phyloP scores from a whole-genome alignment of 345 rosid genomes.

The Cochlearia excelsa region DNA sequence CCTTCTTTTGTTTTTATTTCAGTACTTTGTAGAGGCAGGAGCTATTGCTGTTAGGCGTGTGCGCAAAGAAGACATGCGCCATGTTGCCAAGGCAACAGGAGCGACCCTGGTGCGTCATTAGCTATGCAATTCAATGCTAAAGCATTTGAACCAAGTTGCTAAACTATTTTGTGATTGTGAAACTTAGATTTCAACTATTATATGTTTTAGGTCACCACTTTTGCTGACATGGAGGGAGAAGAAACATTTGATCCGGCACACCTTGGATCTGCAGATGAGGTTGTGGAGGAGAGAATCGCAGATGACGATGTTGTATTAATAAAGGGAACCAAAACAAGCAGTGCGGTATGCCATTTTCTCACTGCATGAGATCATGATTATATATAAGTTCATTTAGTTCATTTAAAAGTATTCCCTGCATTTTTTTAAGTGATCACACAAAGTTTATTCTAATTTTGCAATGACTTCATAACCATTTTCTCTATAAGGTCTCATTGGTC shows the following conservation, averaged over 20 bases:
- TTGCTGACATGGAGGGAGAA: constrained; percentile 99
- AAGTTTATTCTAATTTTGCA: constrained; percentile 7
- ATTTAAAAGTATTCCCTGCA: too few species aligned
- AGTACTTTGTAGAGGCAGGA: constrained; percentile 97
- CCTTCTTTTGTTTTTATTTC: constrained; percentile 33
- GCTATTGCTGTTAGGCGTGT: constrained; percentile 98
- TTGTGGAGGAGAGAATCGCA: constrained; percentile 88
- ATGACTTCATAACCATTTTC: background rate
- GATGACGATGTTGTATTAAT: constrained; percentile 90
- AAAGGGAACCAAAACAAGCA: constrained; percentile 80
- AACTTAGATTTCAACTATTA: background rate
- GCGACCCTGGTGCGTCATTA: constrained; percentile 68
- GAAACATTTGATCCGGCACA: constrained; percentile 89
- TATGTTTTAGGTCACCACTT: constrained; percentile 74
- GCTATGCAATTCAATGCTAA: background rate
- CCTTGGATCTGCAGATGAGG: constrained; percentile 84
- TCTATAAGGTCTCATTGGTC: constrained; percentile 76
- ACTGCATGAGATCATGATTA: background rate
- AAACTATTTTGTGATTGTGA: background rate
- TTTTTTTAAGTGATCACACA: background rate
- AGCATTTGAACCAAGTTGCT: constrained; percentile 17
- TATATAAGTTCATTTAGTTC: background rate
- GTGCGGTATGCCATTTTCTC: constrained; percentile 58
- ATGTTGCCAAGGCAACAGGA: constrained; percentile 97
- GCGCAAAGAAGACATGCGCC: constrained; percentile 95